Evolutionary conservation across 345 rosid genomes (phyloP), one percentile per base, ranked within the genome.

Genomic region (Brassica napus): DNA sequence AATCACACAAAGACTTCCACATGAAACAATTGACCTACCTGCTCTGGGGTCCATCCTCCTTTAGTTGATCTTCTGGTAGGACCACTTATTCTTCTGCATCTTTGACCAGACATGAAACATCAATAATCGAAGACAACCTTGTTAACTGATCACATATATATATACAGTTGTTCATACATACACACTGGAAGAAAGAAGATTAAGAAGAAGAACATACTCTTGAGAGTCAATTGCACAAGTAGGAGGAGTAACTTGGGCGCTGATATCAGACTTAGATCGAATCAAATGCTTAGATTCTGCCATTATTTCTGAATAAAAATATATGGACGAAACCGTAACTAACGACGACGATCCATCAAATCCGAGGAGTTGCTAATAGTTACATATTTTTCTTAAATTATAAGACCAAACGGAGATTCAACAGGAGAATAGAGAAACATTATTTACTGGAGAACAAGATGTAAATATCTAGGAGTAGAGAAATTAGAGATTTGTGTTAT

Each of bases 31-130:
- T 57, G 14, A 74, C 4, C 28, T 61, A 65, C 72, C 55, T 66
- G 57, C 28, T 65, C 72, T 1, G 57, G 34, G 10, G 78, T 75
- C 72, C 72, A 75, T 75, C 57, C 72, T 75, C 65, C 77, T 74
- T 65, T 74, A 34, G 64, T 54, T 34, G 72, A 75, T 55, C 57
- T 75, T 65, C 78, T 65, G 0, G 39, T 74, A 14, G 65, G 71
- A 74, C 71, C 78, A 65, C 55, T 75, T 65, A 65, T 54, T 55
- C 28, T 55, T 63, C 24, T 54, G 65, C 21, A 75, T 14, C 57
- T 54, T 52, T 23, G 34, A 62, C 39, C 67, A 60, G 30, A 24
- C 32, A 30, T 12, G 8, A 52, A 14, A 61, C 65, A 61, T 61
- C 8, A 60, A 60, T 26, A 34, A 60, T 60, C 34, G 4, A 61